Conservation (phyloP, 2,329 filamentous ascomycete species). For the Tolypocladium ovalisporum region DNA sequence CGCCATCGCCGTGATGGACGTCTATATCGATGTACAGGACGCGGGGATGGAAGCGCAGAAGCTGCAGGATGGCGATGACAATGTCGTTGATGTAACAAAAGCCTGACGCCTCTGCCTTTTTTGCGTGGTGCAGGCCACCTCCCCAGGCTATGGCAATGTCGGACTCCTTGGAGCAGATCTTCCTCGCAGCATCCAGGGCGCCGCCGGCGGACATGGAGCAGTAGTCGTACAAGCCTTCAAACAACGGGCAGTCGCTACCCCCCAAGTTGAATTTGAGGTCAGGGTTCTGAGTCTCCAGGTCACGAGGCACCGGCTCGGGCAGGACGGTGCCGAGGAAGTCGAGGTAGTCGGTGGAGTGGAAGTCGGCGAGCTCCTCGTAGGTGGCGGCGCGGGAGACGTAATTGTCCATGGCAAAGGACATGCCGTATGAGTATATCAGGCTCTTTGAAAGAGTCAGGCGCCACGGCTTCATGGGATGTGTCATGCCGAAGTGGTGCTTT, state of each 20-base stretch:
- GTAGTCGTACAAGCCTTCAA: slow-evolving; percentile 92
- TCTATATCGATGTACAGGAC: slow-evolving; percentile 94
- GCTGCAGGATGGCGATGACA: slow-evolving; percentile 81
- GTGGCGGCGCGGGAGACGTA: slow-evolving; percentile 77
- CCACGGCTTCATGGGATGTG: slow-evolving; percentile 99
- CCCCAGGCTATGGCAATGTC: slow-evolving; percentile 98
- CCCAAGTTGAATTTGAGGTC: slow-evolving; percentile 73
- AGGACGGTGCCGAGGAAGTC: slow-evolving; percentile 71
- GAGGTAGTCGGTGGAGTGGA: slow-evolving; percentile 83
- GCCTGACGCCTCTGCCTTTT: slow-evolving; percentile 84
- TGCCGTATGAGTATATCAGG: slow-evolving; percentile 85
- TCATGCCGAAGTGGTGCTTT: slow-evolving; percentile 91
- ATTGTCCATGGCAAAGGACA: slow-evolving; percentile 94
- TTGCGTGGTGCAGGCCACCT: slow-evolving; percentile 90
- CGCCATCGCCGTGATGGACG: slow-evolving; percentile 83
- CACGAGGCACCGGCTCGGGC: slow-evolving; percentile 50
- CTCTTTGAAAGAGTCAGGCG: slow-evolving; percentile 90
- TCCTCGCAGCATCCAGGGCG: slow-evolving; percentile 81
- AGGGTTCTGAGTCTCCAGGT: slow-evolving; percentile 53
- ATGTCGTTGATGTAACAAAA: slow-evolving; percentile 99
- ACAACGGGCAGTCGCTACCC: slow-evolving; percentile 89
- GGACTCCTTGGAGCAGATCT: slow-evolving; percentile 74
- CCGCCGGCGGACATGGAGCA: slow-evolving; percentile 88
- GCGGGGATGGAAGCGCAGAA: slow-evolving; percentile 70
- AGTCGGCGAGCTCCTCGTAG: slow-evolving; percentile 76